phyloP scores from a whole-genome alignment of 805 yeast species.

The Candida krabiensis region DNA sequence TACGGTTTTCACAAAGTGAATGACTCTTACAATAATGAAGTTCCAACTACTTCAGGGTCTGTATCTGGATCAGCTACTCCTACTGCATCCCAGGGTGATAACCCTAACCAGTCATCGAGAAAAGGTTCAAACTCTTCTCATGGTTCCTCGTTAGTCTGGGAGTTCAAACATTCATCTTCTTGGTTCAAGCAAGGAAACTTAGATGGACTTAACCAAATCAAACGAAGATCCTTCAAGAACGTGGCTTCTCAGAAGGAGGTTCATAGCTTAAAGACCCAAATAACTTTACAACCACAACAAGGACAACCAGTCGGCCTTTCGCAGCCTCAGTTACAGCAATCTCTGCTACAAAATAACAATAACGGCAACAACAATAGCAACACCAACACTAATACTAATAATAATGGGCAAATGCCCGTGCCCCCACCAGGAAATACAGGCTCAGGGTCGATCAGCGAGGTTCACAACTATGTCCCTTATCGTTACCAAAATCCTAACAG shows the following conservation, averaged over 20 bases:
- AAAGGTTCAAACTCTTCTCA: constrained; percentile 23
- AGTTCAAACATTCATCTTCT: constrained; percentile 81
- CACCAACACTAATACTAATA: background rate
- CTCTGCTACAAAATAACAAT: background rate
- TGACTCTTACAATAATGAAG: constrained; percentile 39
- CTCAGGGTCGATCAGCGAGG: constrained; percentile 12
- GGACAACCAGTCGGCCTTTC: background rate
- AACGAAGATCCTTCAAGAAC: constrained; percentile 59
- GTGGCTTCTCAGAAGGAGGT: constrained; percentile 30
- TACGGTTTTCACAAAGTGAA: constrained; percentile 79
- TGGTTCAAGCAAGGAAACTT: constrained; percentile 79
- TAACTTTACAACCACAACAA: constrained; percentile 1
- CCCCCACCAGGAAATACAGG: constrained; percentile 2
- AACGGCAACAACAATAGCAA: constrained; percentile 1
- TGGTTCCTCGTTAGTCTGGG: constrained; percentile 54
- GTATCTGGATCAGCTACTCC: constrained; percentile 2
- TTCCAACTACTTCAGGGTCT: constrained; percentile 8
- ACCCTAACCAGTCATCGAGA: constrained; percentile 17
- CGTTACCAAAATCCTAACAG: constrained; percentile 21
- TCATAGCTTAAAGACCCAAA: constrained; percentile 25
- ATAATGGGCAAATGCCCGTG: background rate
- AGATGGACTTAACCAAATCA: constrained; percentile 70
- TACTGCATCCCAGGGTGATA: constrained; percentile 6
- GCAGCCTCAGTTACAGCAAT: background rate
- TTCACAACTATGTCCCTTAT: constrained; percentile 28